Base-by-base conservation (phyloP, 2,329 filamentous ascomycete species). In the Dactylellina sp. region DNA sequence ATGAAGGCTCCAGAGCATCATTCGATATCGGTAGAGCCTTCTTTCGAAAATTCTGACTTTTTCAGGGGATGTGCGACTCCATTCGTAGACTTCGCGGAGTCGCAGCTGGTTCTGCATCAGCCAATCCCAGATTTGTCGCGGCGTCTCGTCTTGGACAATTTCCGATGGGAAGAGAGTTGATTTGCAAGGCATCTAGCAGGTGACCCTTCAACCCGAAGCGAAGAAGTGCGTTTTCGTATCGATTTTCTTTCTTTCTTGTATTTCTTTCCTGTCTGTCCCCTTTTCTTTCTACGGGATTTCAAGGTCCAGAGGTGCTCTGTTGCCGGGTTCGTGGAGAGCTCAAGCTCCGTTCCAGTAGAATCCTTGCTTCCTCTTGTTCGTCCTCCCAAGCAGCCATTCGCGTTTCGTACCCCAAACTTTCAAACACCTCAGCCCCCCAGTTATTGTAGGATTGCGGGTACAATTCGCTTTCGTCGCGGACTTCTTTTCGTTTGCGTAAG, bases 341-440 rank as follows among this genome's bases (percentile, higher is more conserved):
- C n/a, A 50, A 40, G 25, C 44, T 57, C 39, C 32, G 22, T 49
- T 52, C 66, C 16, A 64, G 52, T 24, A 50, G 50, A 14, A 71
- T 59, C 52, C 66, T 62, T 35, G 66, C 44, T 32, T 57, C 57
- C 20, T 71, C 66, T 40, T 64, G 59, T 37, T 71, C 22, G 57
- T 63, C 66, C 28, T 71, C 66, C 66, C 66, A 71, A 49, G 18
- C 59, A 14, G 60, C 55, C 66, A 71, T 71, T 11, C 59, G 66
- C 2, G 52, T 64, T 53, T 71, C 66, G 59, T 71, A 71, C 7
- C 52, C 52, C 16, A 59, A 44, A 37, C 52, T 64, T 40, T 71
- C 66, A 50, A 71, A 42, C 18, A 52, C 49, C 42, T 56, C 66
- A 28, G 52, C 37, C 22, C 66, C 66, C 66, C 66, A 71, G 39